These are phyloP conservation scores for Nepenthes gracilis DNA, from an alignment of 148 eudicot genomes.

Conservation along the genomic window DNA sequence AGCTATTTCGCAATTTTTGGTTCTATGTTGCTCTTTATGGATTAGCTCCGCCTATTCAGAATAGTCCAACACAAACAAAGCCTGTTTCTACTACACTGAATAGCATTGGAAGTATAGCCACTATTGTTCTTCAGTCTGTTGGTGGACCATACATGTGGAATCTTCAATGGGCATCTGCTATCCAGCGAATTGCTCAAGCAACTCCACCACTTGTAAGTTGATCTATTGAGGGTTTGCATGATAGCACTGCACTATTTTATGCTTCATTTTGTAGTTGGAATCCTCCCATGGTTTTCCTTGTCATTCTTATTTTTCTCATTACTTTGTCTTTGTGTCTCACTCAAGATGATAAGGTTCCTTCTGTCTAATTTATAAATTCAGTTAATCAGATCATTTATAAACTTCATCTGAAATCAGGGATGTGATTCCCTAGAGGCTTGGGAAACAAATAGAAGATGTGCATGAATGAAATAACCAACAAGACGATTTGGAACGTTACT, in stretches of 20 bases:
- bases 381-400: too few relatives aligned
- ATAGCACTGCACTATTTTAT: background rate
- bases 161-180: constrained; percentile 80
- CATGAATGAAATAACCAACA: too few relatives aligned
- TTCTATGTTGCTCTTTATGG: constrained; percentile 96
- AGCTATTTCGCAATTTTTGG: constrained; percentile 96
- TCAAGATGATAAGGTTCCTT: too few relatives aligned
- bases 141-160: constrained; percentile 97
- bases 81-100: constrained; percentile 56
- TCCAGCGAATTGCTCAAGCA: constrained; percentile 88
- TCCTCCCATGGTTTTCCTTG: too few relatives aligned
- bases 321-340: too few relatives aligned
- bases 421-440: too few relatives aligned
- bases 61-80: constrained; percentile 34
- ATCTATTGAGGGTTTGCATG: constrained; percentile 1
- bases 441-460: too few relatives aligned
- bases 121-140: constrained; percentile 87
- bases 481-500: too few relatives aligned
- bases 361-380: too few relatives aligned
- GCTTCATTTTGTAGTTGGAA: background rate
- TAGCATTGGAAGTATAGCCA: constrained; percentile 71
- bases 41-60: constrained; percentile 93
- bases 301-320: too few relatives aligned
- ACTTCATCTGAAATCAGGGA: too few relatives aligned
- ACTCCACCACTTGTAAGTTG: constrained; percentile 97